Percentiles rank a stretch among this genome's conserved stretches.
Evolutionary conservation across 495 filamentous ascomycete genomes (phyloP).

Genomic region (Antarctomyces pellizariae): DNA sequence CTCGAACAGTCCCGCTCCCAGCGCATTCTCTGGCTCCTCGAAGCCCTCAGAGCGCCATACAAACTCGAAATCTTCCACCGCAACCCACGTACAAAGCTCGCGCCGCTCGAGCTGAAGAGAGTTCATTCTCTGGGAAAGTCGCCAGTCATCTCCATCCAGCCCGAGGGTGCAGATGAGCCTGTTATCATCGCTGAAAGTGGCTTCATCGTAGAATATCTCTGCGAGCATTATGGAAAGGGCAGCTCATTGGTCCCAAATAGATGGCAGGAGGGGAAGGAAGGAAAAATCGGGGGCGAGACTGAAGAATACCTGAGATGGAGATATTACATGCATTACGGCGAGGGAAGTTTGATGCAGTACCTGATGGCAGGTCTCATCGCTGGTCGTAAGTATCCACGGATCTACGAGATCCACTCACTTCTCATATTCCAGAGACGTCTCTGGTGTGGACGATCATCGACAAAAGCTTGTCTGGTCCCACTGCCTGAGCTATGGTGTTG

Average conservation of each 20-base stretch:
- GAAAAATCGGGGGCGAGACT: constrained; percentile 38
- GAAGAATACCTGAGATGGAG: constrained; percentile 56
- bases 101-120: constrained; percentile 46
- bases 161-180: constrained; percentile 21
- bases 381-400: constrained; percentile 24
- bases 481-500: too few species aligned
- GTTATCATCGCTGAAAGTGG: constrained; percentile 61
- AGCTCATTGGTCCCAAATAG: constrained; percentile 37
- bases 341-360: constrained; percentile 56
- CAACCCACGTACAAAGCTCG: constrained; percentile 26
- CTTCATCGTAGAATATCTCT: constrained; percentile 56
- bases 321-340: constrained; percentile 62
- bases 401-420: too few species aligned
- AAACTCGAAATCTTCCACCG: constrained; percentile 56
- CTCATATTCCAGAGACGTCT: too few species aligned
- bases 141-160: constrained; percentile 39
- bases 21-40: constrained; percentile 71
- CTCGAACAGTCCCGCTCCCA: constrained; percentile 60
- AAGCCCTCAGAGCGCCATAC: constrained; percentile 61
- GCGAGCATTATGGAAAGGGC: constrained; percentile 40
- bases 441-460: too few species aligned
- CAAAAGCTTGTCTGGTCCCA: too few species aligned
- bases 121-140: constrained; percentile 75
- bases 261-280: constrained; percentile 30
- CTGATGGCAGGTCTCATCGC: constrained; percentile 34